These are phyloP conservation scores for Acanthamoeba sp. DNA, from an alignment of 208 protist species.

Conservation along the genomic window DNA sequence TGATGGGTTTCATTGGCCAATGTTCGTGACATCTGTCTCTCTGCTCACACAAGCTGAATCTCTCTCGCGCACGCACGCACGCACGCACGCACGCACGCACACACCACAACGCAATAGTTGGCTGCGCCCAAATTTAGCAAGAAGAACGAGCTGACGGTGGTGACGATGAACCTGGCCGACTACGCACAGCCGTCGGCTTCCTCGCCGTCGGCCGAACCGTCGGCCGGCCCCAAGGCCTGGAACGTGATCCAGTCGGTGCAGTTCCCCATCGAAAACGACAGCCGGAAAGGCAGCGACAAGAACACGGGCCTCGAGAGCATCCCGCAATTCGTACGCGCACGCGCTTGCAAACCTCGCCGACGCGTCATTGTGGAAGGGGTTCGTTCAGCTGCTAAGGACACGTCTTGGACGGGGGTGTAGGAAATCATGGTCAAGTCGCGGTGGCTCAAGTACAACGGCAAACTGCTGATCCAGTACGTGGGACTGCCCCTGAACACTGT, in stretches of 20 bases:
- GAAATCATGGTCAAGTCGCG: slow-evolving; percentile 46
- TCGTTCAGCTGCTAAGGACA: not conserved
- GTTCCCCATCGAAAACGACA: not conserved
- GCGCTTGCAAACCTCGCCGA: no score
- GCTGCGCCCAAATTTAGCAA: not conserved
- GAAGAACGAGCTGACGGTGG: slow-evolving; percentile 8
- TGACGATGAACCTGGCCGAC: slow-evolving; percentile 28
- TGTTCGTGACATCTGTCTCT: no score
- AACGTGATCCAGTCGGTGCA: not conserved
- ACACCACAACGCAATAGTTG: not conserved
- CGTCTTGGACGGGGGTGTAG: not conserved
- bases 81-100: no score
- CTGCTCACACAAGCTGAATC: no score
- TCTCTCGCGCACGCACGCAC: not conserved
- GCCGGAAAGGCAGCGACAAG: not conserved
- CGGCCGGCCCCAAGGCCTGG: not conserved
- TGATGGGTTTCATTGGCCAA: no score
- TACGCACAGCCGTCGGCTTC: slow-evolving; percentile 39
- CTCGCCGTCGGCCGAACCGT: not conserved
- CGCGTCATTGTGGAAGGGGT: no score
- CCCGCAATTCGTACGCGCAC: slow-evolving; percentile 32
- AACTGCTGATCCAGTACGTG: slow-evolving; percentile 28
- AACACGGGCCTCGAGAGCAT: slow-evolving; percentile 9
- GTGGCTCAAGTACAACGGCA: slow-evolving; percentile 57
- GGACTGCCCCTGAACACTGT: not conserved